Conservation (phyloP, 495 filamentous ascomycete species). For the Acidiella bohemica region DNA sequence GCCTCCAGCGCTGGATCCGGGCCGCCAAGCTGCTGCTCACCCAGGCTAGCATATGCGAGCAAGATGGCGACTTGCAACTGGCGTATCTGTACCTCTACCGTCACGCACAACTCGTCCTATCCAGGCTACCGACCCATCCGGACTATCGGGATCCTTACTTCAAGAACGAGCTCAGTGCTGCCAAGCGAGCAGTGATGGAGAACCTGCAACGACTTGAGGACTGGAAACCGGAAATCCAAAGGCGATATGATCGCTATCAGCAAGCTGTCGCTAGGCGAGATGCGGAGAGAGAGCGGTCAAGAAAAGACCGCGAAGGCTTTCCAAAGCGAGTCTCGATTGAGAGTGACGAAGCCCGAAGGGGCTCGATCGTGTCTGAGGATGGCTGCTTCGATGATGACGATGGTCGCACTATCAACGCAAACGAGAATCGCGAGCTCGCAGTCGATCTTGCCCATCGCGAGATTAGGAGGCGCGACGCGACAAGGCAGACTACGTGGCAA, state of each 20-base stretch:
- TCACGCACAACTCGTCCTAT: slow-evolving; percentile 51
- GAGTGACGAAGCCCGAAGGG: slow-evolving; percentile 15
- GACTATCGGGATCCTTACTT: slow-evolving; percentile 36
- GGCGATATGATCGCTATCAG: slow-evolving; percentile 47
- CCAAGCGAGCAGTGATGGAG: slow-evolving; percentile 39
- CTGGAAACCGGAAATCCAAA: slow-evolving; percentile 54
- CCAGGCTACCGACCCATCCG: slow-evolving; percentile 32
- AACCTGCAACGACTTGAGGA: slow-evolving; percentile 47
- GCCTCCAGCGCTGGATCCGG: slow-evolving; percentile 67
- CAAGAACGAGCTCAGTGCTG: slow-evolving; percentile 34
- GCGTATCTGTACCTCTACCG: slow-evolving; percentile 78
- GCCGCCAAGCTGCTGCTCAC: slow-evolving; percentile 56
- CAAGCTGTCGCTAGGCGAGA: slow-evolving; percentile 35
- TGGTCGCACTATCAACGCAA: slow-evolving; percentile 42
- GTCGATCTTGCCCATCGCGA: slow-evolving; percentile 65
- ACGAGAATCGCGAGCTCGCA: slow-evolving; percentile 59
- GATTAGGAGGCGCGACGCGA: slow-evolving; percentile 51
- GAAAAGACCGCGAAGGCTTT: slow-evolving; percentile 1
- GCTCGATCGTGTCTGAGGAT: neutral
- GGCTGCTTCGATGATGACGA: slow-evolving; percentile 4
- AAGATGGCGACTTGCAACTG: slow-evolving; percentile 72
- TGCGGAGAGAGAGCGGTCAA: slow-evolving; percentile 17
- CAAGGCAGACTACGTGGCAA: slow-evolving; percentile 40
- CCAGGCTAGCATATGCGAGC: slow-evolving; percentile 65
- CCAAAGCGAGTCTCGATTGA: no score